Base-by-base conservation (phyloP, 78 protist genomes). In the Dictyostelium purpureum region DNA sequence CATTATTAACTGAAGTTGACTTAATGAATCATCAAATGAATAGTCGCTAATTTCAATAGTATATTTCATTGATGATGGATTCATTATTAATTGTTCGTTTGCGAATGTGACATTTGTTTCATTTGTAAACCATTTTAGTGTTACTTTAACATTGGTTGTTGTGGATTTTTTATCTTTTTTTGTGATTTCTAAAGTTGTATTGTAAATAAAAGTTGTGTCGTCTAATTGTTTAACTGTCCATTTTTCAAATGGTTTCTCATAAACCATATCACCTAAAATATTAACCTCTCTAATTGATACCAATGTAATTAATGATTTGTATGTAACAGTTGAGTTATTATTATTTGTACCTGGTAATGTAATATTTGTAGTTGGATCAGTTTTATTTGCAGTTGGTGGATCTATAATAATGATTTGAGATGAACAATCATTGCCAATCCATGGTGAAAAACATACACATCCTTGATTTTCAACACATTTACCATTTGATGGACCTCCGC, bases 371-470 rank as follows among this genome's bases (percentile, higher is more conserved):
- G 52, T 47, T 47, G 52, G 52, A 47, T 47, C 52, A 47, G 52
- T 47, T 47, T 10, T 47, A 47, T 47, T 47, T 3, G 12, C 12
- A 10, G 7, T 47, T 47, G 52, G 52, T 3, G 75, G 75, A 9
- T 10, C 51, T 40, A 67, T 18, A 40, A 67, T 67, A 40, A 67
- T 67, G 35, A 38, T 11, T 67, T 67, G 43, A 16, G 75, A 67
- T 67, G 19, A 40, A 67, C 75, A 67, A 40, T 14, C 21, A 9
- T 16, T 21, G 18, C 75, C 75, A 35, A 67, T 21, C 75, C 75
- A 67, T 16, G 75, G 75, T 67, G 75, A 67, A 38, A 26, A 38
- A 67, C 75, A 67, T 38, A 38, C 40, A 67, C 75, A 67, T 18
- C 75, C 75, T 11, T 9, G 4, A 6, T 0, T 56, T 21, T 10